Percentiles rank a stretch among this genome's conserved stretches.
These are phyloP conservation scores for Cenchrus purpureus DNA, from an alignment of 176 grass and related monocot genomes.

Conservation along the genomic window DNA sequence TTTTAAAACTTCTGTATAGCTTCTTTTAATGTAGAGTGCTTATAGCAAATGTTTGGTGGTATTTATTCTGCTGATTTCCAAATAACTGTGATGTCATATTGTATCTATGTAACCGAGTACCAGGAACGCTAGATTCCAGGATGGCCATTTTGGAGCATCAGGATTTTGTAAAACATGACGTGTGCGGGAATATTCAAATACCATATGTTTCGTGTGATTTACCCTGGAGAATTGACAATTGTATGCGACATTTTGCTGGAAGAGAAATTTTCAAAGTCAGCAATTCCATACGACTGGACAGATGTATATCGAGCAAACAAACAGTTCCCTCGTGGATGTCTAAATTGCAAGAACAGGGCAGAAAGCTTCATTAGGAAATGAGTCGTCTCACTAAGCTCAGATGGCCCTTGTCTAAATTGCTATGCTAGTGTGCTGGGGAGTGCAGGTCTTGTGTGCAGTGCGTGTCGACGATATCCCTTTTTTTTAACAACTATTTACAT, in stretches of 20 bases:
- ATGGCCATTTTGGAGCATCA: neutral
- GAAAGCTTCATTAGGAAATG: neutral
- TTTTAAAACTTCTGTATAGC: constrained; percentile 39
- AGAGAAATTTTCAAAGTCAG: neutral
- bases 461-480: neutral
- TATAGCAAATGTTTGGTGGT: constrained; percentile 28
- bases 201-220: constrained; percentile 21
- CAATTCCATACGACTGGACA: neutral
- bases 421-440: neutral
- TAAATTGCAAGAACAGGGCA: neutral
- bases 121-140: neutral
- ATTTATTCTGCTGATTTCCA: constrained; percentile 11
- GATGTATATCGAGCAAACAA: neutral
- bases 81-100: neutral
- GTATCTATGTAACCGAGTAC: neutral
- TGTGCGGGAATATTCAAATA: constrained; percentile 15
- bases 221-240: neutral
- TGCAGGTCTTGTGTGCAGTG: neutral
- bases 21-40: constrained; percentile 39
- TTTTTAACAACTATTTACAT: neutral
- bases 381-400: neutral
- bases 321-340: too few species aligned
- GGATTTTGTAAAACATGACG: constrained; percentile 19
- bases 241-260: neutral
- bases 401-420: neutral